Base-by-base conservation (phyloP, 257 asterid species). In the Przewalskia tangutica region DNA sequence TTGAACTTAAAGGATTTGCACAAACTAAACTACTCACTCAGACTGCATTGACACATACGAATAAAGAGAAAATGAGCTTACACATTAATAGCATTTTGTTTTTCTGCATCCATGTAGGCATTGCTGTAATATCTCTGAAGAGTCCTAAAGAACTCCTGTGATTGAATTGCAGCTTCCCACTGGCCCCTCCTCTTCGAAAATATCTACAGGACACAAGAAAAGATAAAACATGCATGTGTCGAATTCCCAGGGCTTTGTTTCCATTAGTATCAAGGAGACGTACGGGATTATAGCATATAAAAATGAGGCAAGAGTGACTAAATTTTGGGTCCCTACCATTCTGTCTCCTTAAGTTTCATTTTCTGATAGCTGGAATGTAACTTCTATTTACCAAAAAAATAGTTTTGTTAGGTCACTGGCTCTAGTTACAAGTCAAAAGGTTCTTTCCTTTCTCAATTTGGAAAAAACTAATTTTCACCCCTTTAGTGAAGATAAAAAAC, bases 111-210 rank as follows among this genome's bases (percentile, higher is more conserved):
- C 96, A 93, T 85, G 93, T 96, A 96, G 9, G 98, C 97, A 64
- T 96, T 96, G 88, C 92, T 96, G 91, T 91, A 93, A 87, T 96
- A 96, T 81, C 98, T 89, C 84, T 96, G 99, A 46, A 96, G 95
- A 81, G 99, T 96, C 83, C 99, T 95, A 58, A 96, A 92, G 83
- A 94, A 94, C 87, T 96, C 99, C 89, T 94, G 99, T 67, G 99
- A 96, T 86, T 96, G 97, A 8, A 92, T 91, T 32, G 99, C 98
- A 85, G 99, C 98, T 86, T 88, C 93, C 98, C 99, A 96, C 89
- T 96, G 98, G 81, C 99, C 98, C 86, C 98, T 93, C 84, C 97
- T 92, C 89, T 91, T 86, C 4, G 97, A 96, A 91, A 96, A 96
- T 85, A 96, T 91, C 99, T 96, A 82, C 82, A 82, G 48, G 55